Conservation (phyloP, 208 protist species). For the Giardia duodenalis region DNA sequence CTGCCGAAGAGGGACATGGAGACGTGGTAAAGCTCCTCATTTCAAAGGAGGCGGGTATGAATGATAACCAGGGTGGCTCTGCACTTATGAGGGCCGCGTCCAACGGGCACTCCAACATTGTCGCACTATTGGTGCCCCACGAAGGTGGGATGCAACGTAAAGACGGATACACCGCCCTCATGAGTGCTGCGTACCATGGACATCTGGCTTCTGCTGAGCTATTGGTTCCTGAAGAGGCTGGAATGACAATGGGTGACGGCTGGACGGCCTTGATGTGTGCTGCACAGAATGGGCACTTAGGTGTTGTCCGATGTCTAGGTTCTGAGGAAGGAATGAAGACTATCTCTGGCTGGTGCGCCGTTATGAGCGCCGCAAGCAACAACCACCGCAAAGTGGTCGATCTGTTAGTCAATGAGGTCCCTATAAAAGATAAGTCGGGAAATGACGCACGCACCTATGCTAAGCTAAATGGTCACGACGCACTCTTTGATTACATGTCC, state of each 20-base stretch:
- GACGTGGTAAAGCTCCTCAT: background rate
- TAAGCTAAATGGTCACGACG: background rate
- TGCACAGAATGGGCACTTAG: background rate
- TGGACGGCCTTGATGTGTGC: constrained; percentile 11
- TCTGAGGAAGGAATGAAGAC: background rate
- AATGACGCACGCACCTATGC: background rate
- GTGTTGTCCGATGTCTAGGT: background rate
- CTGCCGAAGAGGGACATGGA: background rate
- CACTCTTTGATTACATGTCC: background rate
- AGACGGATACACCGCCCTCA: background rate
- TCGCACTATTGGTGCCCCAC: background rate
- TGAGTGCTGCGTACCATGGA: background rate
- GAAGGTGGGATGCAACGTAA: background rate
- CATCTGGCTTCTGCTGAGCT: background rate
- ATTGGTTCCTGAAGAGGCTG: background rate
- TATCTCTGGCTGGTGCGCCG: background rate
- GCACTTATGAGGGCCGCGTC: background rate
- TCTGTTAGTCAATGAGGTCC: background rate
- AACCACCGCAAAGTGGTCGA: background rate
- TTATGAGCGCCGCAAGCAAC: background rate
- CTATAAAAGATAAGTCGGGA: background rate
- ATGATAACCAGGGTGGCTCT: background rate
- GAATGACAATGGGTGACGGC: background rate
- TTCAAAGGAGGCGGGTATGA: background rate
- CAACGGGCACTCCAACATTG: background rate